Evolutionary conservation across 805 yeast genomes (phyloP), one percentile per base, ranked within the genome.

Genomic region (Wickerhamiella qilinensis): DNA sequence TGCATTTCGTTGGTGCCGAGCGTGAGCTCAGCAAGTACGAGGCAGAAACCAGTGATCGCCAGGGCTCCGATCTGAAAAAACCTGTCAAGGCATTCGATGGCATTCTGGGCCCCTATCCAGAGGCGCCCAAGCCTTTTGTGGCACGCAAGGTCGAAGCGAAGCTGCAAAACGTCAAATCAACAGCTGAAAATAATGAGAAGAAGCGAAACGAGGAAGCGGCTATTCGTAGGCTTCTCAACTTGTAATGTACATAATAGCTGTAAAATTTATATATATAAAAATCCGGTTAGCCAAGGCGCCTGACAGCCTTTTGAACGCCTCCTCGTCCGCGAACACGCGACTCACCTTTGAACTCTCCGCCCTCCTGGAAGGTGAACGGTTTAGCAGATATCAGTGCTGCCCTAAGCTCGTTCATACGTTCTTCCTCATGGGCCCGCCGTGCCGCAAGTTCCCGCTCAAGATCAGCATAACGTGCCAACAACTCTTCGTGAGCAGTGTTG

Each of bases 21-120:
- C 62, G 62, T 35, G n/a, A n/a, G n/a, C n/a, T n/a, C n/a, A n/a
- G n/a, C n/a, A 63, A 65, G 38, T 74, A 69, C 51, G 64, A 73
- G 41, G 68, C 65, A 27, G 75, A 70, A 39, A 67, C 64, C 49
- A 56, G 59, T 35, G 63, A 64, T 15, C 53, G 67, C 17, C 44
- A 59, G 17, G 91, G 93, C 8, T 77, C 93, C 1, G 88, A 84
- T 56, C 59, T 61, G 36, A 53, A 60, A 36, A 79, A 75, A 52
- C 85, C 88, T 12, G 68, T 75, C 30, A 69, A 66, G 24, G 79
- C 85, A 1, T 83, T 77, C 52, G 84, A 69, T 33, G 96, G 96
- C 18, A 60, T 79, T 42, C 56, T 68, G 35, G 77, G 75, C 14
- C 70, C 73, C 14, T 67, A 68, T 44, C 67, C 67, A 20, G 76